These are phyloP conservation scores for Penicillium brasilianum DNA, from an alignment of 2,329 filamentous ascomycete species.

Conservation along the genomic window DNA sequence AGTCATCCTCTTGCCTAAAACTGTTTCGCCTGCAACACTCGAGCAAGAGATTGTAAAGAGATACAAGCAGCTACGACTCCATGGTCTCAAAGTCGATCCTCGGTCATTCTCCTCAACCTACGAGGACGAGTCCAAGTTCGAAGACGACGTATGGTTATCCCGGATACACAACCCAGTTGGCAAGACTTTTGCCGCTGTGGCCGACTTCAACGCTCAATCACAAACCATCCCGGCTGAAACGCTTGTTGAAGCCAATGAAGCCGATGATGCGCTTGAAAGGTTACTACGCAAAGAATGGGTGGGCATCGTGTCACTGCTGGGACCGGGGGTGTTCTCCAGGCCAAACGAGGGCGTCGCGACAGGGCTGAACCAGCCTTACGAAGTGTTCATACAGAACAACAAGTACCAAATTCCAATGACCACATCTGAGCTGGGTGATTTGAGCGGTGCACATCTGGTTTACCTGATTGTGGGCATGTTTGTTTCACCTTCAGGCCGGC, in stretches of 20 bases:
- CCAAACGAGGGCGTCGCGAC: not conserved
- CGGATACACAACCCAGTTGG: constrained; percentile 34
- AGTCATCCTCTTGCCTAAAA: constrained; percentile 19
- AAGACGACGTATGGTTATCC: constrained; percentile 32
- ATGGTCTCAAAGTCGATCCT: constrained; percentile 36
- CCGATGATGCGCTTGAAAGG: constrained; percentile 6
- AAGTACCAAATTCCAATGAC: constrained; percentile 11
- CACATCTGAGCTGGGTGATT: not conserved
- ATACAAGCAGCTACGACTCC: constrained; percentile 34
- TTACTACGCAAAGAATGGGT: constrained; percentile 34
- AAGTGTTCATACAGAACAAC: constrained; percentile 16
- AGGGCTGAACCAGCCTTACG: constrained; percentile 6
- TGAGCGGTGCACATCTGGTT: constrained; percentile 22
- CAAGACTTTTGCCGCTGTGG: constrained; percentile 35
- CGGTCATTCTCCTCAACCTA: constrained; percentile 38
- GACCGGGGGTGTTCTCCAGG: constrained; percentile 24
- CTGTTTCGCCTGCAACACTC: not conserved
- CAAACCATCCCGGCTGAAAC: not conserved
- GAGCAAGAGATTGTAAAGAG: constrained; percentile 16
- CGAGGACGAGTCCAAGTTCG: constrained; percentile 34
- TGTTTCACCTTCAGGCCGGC: constrained; percentile 28
- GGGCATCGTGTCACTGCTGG: constrained; percentile 37
- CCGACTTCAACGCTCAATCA: not conserved
- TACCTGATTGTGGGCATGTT: constrained; percentile 37
- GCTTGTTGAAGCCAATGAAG: not conserved